Evolutionary conservation across 495 filamentous ascomycete species (phyloP), one percentile per base, ranked within the genome.

Genomic region (Aspergillus taichungensis): DNA sequence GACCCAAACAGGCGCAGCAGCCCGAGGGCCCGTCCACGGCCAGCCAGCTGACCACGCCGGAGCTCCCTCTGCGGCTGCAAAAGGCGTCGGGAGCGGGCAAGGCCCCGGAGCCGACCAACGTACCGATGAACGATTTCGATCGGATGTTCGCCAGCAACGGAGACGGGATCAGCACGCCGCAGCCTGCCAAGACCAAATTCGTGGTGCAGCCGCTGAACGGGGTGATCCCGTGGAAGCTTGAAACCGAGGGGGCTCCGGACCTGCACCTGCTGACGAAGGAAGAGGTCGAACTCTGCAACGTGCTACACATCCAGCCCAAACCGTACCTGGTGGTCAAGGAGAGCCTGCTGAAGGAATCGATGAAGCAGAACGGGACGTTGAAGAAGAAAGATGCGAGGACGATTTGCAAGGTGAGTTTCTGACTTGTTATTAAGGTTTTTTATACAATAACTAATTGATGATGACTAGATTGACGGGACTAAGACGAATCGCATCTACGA

Each of bases 251-350:
- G 35, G 80, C 87, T 0, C 59, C 70, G 8, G 94, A 96, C 51
- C 58, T 88, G 12, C 92, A 97, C 52, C 76, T 99, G 1, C 66
- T 97, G n/a, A 85, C 84, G 0, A 73, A 77, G 5, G 89, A 92
- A 41, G 94, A 97, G 62, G 68, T 74, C 1, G 85, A 95, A 55
- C 66, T 99, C 3, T 97, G 94, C 66, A 82, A 82, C 49, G 76
- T 80, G 38, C 71, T 94, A 5, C 78, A 87, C 29, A 63, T 97
- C 30, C 81, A 87, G 62, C 94, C 92, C 1, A 97, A 97, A 63
- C 87, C 94, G 1, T 99, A 95, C 59, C 58, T 95, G 30, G 85
- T 87, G 52, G 89, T 99, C 63, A 97, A 97, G 64, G 88, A 95
- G 56, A 78, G 82, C 27, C 63, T 95, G 31, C 62, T 97, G 37